Conservation (phyloP, 1,284 basidiomycete genomes). For the Cutaneotrichosporon spelunceum region DNA sequence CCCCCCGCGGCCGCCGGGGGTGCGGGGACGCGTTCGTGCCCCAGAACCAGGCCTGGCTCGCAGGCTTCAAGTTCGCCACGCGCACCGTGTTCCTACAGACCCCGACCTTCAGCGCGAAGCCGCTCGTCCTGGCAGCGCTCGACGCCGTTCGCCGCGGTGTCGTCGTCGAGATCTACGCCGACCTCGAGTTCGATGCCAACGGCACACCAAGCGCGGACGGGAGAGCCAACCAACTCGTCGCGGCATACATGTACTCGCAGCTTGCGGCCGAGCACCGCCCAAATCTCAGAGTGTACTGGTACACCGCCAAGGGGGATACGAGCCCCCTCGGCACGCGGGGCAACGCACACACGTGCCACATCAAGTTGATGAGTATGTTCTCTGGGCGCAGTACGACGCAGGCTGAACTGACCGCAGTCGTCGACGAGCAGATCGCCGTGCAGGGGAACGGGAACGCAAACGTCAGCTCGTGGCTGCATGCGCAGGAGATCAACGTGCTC, state of each 20-base stretch:
- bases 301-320: constrained; percentile 57
- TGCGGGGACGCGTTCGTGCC: constrained; percentile 50
- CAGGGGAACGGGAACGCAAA: constrained; percentile 53
- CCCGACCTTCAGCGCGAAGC: constrained; percentile 67
- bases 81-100: constrained; percentile 69
- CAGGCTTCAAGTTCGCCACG: constrained; percentile 63
- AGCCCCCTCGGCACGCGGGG: constrained; percentile 61
- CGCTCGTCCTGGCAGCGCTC: constrained; percentile 62
- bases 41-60: constrained; percentile 69
- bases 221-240: constrained; percentile 69
- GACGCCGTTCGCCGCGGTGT: constrained; percentile 63
- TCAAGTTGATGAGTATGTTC: constrained; percentile 61
- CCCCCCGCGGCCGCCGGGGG: constrained; percentile 57
- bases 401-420: constrained; percentile 39
- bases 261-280: constrained; percentile 55
- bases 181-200: constrained; percentile 63
- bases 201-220: constrained; percentile 57
- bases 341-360: constrained; percentile 68
- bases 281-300: constrained; percentile 64
- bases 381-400: too few relatives aligned
- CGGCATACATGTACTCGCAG: constrained; percentile 60
- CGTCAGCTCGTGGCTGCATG: constrained; percentile 70
- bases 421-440: constrained; percentile 65
- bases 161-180: constrained; percentile 62
- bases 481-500: constrained; percentile 69